phyloP scores from a whole-genome alignment of 78 protist species.

The Fonticula alba region DNA sequence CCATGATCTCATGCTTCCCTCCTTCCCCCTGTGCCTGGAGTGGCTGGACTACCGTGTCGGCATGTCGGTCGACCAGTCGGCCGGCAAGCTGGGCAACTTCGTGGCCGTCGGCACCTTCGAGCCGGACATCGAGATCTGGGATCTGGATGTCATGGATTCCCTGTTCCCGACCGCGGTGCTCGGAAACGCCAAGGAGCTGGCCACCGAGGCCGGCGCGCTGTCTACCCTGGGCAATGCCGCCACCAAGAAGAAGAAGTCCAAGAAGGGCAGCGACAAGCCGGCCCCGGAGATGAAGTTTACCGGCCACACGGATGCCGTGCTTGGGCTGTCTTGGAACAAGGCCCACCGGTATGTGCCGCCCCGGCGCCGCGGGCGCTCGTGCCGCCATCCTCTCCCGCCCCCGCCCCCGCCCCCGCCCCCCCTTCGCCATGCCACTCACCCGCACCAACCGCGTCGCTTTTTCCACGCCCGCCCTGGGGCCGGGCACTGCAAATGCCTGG shows the following conservation, averaged over 20 bases:
- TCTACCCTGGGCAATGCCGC: too few species aligned
- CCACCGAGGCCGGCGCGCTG: neutral
- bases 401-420: neutral
- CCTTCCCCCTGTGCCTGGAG: conserved; percentile 48
- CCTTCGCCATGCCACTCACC: too few species aligned
- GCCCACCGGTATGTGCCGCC: neutral
- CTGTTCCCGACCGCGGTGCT: conserved; percentile 36
- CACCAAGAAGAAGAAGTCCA: conserved; percentile 11
- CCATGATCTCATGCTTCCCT: conserved; percentile 51
- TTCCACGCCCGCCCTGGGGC: neutral
- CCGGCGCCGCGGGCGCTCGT: neutral
- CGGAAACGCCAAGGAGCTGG: conserved; percentile 21
- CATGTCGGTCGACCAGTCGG: neutral
- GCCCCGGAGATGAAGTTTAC: conserved; percentile 1
- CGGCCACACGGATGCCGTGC: conserved; percentile 27
- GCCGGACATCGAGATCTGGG: conserved; percentile 64
- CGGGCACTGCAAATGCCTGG: neutral
- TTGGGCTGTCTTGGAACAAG: conserved; percentile 31
- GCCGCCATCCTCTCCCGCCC: neutral
- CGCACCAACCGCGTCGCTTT: too few species aligned
- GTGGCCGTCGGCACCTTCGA: conserved; percentile 65
- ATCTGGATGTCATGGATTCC: conserved; percentile 50
- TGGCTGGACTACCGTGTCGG: conserved; percentile 42
- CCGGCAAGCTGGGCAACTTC: conserved; percentile 22
- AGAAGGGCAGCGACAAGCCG: neutral